Percentiles rank a stretch among this genome's conserved stretches.
These are phyloP conservation scores for Penicillium alfredii DNA, from an alignment of 495 filamentous ascomycete species.

Conservation along the genomic window DNA sequence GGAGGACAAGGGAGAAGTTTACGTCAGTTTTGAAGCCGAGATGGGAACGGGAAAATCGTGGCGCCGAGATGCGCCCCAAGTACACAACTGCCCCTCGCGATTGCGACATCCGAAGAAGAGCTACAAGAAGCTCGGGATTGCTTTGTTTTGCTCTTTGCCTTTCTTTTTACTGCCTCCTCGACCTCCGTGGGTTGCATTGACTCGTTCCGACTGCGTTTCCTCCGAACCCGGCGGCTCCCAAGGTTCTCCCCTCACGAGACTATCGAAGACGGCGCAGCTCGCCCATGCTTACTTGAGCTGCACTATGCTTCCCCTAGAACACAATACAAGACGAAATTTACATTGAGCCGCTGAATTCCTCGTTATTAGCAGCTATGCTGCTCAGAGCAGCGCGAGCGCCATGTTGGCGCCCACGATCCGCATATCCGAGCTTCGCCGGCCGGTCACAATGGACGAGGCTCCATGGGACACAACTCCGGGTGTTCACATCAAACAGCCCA, in stretches of 20 bases:
- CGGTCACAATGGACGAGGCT: slow-evolving; percentile 23
- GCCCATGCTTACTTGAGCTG: slow-evolving; percentile 7
- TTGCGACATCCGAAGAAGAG: slow-evolving; percentile 14
- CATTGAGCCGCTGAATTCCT: background rate
- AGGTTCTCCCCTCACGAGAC: slow-evolving; percentile 16
- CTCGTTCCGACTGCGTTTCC: slow-evolving; percentile 19
- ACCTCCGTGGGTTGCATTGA: slow-evolving; percentile 1
- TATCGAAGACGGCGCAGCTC: slow-evolving; percentile 16
- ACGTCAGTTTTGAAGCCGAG: slow-evolving; percentile 28
- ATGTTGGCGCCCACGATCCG: slow-evolving; percentile 34
- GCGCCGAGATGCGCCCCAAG: slow-evolving; percentile 16
- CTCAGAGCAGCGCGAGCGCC: slow-evolving; percentile 38
- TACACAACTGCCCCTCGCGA: slow-evolving; percentile 16
- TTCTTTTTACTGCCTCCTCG: background rate
- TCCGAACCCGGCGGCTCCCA: slow-evolving; percentile 39
- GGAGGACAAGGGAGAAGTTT: slow-evolving; percentile 16
- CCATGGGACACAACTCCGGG: slow-evolving; percentile 24
- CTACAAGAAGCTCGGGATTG: slow-evolving; percentile 2
- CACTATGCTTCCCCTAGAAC: slow-evolving; percentile 30
- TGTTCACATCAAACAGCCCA: slow-evolving; percentile 19
- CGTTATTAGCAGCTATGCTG: slow-evolving; percentile 32
- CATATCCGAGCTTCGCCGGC: slow-evolving; percentile 26
- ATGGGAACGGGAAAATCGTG: slow-evolving; percentile 24
- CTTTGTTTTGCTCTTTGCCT: slow-evolving; percentile 1
- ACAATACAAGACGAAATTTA: background rate